Evolutionary conservation across 2,329 filamentous ascomycete species (phyloP), one percentile per base, ranked within the genome.

Genomic region (Paraphaeosphaeria minitans): DNA sequence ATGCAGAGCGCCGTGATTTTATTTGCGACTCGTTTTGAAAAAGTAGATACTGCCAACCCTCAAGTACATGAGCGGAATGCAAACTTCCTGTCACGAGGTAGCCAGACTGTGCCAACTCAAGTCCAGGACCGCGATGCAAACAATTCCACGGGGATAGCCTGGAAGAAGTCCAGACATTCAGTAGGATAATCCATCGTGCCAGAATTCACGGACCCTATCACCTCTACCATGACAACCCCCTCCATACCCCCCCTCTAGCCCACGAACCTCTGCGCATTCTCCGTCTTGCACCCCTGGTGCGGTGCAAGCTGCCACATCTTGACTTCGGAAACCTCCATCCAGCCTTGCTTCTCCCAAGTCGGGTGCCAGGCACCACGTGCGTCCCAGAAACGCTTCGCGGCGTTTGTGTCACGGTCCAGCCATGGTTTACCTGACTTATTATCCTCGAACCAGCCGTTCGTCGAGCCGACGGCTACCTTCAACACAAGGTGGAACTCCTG

Each of bases 361-460:
- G 88, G 85, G 46, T 83, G 78, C 90, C 91, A 94, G 29, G 79
- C 64, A 55, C 86, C 79, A 48, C 84, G 83, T 0, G 86, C 83
- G 19, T 88, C 79, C 90, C 90, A 95, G 74, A 96, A 96, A 71
- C 94, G 90, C 68, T 84, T 86, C 75, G 83, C 86, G 8, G 91
- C 90, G 12, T 84, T 88, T 1, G 81, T 75, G 53, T 85, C 88
- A 16, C 75, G 79, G 72, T 95, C 89, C 33, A 92, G 82, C 92
- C 92, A 96, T 1, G 92, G 92, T 81, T 96, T 96, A 33, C 83
- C 84, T 43, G 82, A 83, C 65, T 83, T 80, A 21, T 87, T 86
- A 73, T 96, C 91, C 69, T 89, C 80, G 71, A 95, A 96, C 91
- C 91, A 96, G 39, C 91, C 91, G 65, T 93, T 93, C 22, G 88